A percentile compares a stretch with the other conserved stretches of the same genome.
phyloP scores from a whole-genome alignment of 345 rosid genomes.

The Euphorbia tirucalli region DNA sequence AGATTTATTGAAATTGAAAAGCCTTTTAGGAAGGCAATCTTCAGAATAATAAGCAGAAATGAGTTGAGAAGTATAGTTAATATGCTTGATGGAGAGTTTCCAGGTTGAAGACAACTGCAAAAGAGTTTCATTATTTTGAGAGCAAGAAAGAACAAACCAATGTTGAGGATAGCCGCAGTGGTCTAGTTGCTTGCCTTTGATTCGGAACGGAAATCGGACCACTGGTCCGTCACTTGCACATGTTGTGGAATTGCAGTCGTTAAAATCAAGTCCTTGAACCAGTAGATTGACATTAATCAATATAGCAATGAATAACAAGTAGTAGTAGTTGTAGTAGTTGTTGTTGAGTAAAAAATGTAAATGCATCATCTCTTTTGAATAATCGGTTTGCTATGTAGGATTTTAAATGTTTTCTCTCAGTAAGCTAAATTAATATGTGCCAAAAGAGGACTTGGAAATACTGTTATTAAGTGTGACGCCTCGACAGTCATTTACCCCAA shows the following conservation, averaged over 20 bases:
- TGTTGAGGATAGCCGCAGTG: not conserved
- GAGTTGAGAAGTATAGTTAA: not conserved
- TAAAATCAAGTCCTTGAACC: not conserved
- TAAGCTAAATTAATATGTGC: no score
- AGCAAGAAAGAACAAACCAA: constrained; percentile 4
- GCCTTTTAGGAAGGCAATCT: not conserved
- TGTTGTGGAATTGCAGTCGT: not conserved
- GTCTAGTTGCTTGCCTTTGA: not conserved
- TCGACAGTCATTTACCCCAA: no score
- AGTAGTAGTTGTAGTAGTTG: not conserved
- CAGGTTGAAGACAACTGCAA: not conserved
- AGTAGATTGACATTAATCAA: no score
- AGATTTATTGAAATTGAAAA: not conserved
- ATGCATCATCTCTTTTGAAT: no score
- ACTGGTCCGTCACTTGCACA: not conserved
- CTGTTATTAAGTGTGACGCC: no score
- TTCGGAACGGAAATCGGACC: not conserved
- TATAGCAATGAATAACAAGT: not conserved
- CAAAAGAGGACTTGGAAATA: no score
- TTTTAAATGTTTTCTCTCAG: no score
- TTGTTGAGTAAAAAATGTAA: no score
- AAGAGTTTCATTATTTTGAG: not conserved
- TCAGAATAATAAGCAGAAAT: not conserved
- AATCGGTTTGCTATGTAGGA: no score
- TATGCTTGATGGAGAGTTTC: not conserved